Percentiles rank a stretch among this genome's conserved stretches.
These are phyloP conservation scores for Eremochloa ophiuroides DNA, from an alignment of 176 grass and related monocot genomes.

Conservation along the genomic window DNA sequence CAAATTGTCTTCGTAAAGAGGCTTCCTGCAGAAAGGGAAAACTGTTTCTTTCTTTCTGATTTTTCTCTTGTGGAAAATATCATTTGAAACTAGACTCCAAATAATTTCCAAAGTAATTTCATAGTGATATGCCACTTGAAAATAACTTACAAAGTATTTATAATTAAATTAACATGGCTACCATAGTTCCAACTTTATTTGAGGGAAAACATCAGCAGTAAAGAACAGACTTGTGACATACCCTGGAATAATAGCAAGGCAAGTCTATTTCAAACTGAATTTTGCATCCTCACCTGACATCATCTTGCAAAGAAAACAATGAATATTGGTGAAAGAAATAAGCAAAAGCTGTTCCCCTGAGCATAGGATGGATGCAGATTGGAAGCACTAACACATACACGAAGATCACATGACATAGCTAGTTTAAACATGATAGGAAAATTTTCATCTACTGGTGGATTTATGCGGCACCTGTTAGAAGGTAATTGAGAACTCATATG, in stretches of 20 bases:
- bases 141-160: background rate
- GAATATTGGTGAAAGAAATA: too few relatives aligned
- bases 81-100: background rate
- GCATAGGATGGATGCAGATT: background rate
- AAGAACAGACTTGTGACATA: too few relatives aligned
- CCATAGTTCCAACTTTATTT: background rate
- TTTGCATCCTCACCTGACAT: too few relatives aligned
- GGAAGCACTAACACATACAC: conserved; percentile 64
- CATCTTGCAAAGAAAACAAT: too few relatives aligned
- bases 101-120: background rate
- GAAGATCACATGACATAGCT: conserved; percentile 84
- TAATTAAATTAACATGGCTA: background rate
- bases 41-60: too few relatives aligned
- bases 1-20: conserved; percentile 68
- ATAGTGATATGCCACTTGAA: background rate
- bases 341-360: background rate
- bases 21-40: conserved; percentile 26
- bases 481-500: too few relatives aligned
- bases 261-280: too few relatives aligned
- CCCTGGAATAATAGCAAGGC: too few relatives aligned
- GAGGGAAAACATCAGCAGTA: background rate
- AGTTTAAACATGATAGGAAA: conserved; percentile 72
- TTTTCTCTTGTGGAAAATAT: background rate
- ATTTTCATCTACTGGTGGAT: too few relatives aligned
- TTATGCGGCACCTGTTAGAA: too few relatives aligned